phyloP scores from a whole-genome alignment of 1,139 yeast genomes.

The Scheffersomyces segobiensis region DNA sequence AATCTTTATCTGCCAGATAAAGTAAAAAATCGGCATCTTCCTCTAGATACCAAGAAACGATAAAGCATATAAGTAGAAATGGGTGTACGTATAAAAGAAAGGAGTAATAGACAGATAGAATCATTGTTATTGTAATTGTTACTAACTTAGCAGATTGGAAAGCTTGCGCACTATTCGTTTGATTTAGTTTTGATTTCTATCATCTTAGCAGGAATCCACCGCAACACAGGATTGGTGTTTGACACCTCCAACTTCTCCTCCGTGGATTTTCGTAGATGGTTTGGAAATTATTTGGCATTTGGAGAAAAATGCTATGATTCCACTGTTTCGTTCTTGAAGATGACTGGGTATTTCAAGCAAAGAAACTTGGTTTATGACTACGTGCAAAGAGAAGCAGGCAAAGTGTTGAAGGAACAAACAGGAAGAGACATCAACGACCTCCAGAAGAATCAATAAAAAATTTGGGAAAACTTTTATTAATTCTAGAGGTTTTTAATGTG shows the following conservation, averaged over 20 bases:
- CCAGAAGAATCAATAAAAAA: conserved; percentile 10
- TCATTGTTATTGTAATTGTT: not conserved
- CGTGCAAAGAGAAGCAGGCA: conserved; percentile 33
- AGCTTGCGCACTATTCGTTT: conserved; percentile 53
- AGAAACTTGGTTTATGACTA: conserved; percentile 39
- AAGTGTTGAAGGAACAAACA: conserved; percentile 35
- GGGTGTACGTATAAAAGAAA: not conserved
- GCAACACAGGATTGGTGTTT: conserved; percentile 60
- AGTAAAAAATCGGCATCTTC: no score
- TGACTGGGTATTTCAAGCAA: conserved; percentile 48
- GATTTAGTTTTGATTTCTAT: conserved; percentile 63
- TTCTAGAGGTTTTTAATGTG: not conserved
- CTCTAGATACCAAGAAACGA: not conserved
- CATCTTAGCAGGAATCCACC: conserved; percentile 63
- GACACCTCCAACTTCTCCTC: conserved; percentile 48
- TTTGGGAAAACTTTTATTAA: no score
- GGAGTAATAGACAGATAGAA: no score
- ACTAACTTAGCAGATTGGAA: conserved; percentile 41
- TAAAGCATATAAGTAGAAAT: not conserved
- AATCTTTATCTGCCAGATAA: not conserved
- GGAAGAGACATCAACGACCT: conserved; percentile 30
- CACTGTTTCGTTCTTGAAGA: conserved; percentile 36
- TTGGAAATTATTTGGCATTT: conserved; percentile 52
- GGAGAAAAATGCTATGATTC: conserved; percentile 57
- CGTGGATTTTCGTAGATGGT: conserved; percentile 54